Conservation (phyloP, 2,329 filamentous ascomycete species). For the Chaetomiaceae sp. region DNA sequence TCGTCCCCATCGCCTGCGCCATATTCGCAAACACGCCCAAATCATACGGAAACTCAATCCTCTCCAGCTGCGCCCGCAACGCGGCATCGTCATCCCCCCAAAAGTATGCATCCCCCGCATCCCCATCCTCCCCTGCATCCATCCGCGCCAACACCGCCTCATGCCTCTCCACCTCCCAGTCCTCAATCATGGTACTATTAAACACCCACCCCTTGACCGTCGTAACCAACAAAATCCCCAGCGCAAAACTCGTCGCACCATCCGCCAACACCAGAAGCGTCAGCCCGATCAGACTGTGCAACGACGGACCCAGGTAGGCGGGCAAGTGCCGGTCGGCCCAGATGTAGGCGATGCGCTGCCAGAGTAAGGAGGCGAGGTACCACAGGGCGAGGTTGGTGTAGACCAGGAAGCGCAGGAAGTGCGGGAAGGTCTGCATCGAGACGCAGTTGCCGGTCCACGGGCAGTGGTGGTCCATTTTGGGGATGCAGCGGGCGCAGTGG, state of each 20-base stretch:
- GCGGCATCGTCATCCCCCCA: constrained; percentile 33
- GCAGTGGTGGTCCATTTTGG: constrained; percentile 83
- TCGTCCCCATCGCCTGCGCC: constrained; percentile 68
- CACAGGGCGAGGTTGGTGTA: constrained; percentile 65
- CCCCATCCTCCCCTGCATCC: constrained; percentile 7
- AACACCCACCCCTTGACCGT: constrained; percentile 57
- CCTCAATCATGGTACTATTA: constrained; percentile 78
- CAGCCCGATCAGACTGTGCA: constrained; percentile 55
- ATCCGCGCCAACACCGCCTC: constrained; percentile 48
- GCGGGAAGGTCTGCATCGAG: constrained; percentile 73
- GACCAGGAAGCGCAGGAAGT: constrained; percentile 74
- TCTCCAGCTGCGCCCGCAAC: constrained; percentile 46
- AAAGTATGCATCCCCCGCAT: constrained; percentile 29
- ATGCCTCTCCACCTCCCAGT: constrained; percentile 67
- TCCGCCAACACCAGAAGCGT: constrained; percentile 56
- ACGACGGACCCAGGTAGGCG: constrained; percentile 67
- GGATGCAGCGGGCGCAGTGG: constrained; percentile 68
- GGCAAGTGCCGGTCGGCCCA: constrained; percentile 65
- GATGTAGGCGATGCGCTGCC: constrained; percentile 52
- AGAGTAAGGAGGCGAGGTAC: constrained; percentile 57
- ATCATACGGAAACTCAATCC: constrained; percentile 79
- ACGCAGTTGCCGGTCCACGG: constrained; percentile 84
- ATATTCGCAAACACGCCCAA: constrained; percentile 71
- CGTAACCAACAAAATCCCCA: constrained; percentile 62
- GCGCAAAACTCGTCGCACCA: constrained; percentile 55